Base-by-base conservation (phyloP, 257 asterid species). In the Ajuga chamaepitys region DNA sequence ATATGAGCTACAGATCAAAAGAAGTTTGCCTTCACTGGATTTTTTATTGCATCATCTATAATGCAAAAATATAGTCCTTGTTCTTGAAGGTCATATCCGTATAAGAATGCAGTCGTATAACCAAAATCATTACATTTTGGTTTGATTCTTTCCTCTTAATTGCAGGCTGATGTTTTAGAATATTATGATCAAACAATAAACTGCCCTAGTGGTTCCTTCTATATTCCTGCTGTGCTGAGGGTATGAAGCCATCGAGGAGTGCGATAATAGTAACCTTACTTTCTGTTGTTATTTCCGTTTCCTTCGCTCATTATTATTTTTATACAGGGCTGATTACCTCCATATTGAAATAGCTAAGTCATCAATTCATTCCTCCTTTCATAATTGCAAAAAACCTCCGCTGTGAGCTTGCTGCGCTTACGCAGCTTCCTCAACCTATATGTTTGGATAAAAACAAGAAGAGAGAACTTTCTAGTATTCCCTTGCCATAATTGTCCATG, bases 111-210 rank as follows among this genome's bases (percentile, higher is more conserved):
- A 9, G 13, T 48, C 62, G 26, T 62, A 37, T 38, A 41, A 38
- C 22, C n/a, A 51, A 13, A 51, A 50, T 48, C 30, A 11, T 58
- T 22, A 56, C 59, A 17, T 60, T 16, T 47, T 68, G 47, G 45
- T 69, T 60, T 64, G 62, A 59, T 70, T 55, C 11, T 55, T 35
- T 75, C 48, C 55, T 67, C 68, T 28, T 32, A 63, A 58, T 50
- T 82, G 84, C 91, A 91, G 98, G 98, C 96, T 65, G 96, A 91
- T 82, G 98, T 91, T 67, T 79, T 91, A 75, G 98, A 91, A 78
- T 91, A 91, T 73, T 91, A 91, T 79, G 98, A 85, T 63, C 98
- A 88, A 75, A 81, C 94, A 66, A 82, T 91, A 60, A 91, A 74
- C 74, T 91, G 96, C 68, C 91, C 96, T 17, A 81, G 79, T 75